Evolutionary conservation across 129 eudicot species (phyloP), one percentile per base, ranked within the genome.

Genomic region (Centaurea solstitialis): DNA sequence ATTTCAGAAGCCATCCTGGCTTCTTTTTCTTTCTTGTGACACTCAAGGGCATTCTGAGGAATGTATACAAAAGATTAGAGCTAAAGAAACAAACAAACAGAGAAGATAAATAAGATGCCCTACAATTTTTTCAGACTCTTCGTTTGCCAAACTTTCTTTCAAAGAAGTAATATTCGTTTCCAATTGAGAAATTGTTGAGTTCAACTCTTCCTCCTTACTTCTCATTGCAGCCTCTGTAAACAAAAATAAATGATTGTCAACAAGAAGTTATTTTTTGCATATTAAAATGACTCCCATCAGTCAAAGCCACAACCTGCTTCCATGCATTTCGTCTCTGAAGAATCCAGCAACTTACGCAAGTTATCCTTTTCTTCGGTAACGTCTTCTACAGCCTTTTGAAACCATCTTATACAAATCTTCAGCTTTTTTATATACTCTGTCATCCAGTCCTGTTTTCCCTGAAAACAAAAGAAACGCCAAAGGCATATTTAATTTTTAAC

Each of bases 351-450:
- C 68, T 73, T 74, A 13, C 78, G 74, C n/a, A 87, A 70, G 35
- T 86, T 79, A 39, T 85, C 88, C 74, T 83, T 83, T 73, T 90
- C 90, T 72, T 80, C 74, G 2, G 23, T n/a, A 59, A 80, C 86
- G 67, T 85, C 85, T 68, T 79, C 82, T 81, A 83, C 88, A 75
- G 80, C 76, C 28, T 76, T 82, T 76, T 87, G 90, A 61, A 85
- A 90, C 91, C 90, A 87, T 68, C 79, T 90, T 43, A 90, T 75
- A 37, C 94, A 90, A 24, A 75, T 59, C 79, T 88, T 81, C 67
- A 90, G 83, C 70, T 59, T 90, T 62, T 73, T 90, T 18, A 78
- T 83, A 47, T 83, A 66, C 26, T 81, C 84, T 1, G 24, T 30
- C 90, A 81, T 72, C 82, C 87, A 88, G 13, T 87, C 91, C 53